phyloP scores from a whole-genome alignment of 257 asterid species.

The Linderniella brevidens region DNA sequence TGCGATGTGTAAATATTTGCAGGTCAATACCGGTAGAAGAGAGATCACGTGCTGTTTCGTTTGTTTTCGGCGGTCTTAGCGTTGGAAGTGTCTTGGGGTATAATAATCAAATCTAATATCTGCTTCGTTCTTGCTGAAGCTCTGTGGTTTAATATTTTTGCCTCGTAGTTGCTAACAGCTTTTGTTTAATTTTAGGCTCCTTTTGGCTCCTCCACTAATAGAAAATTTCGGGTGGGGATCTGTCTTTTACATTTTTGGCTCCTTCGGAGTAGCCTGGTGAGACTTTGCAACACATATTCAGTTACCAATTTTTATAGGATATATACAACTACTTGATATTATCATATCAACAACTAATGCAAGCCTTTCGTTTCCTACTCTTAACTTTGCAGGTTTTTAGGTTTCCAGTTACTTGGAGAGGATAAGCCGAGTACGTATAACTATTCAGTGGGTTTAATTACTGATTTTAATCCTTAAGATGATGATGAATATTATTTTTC shows the following conservation, averaged over 20 bases:
- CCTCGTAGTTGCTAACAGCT: too few species aligned
- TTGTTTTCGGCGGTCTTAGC: constrained; percentile 96
- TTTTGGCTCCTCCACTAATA: constrained; percentile 85
- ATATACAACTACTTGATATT: constrained; percentile 2
- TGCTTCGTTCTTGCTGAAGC: too few species aligned
- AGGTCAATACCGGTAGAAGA: constrained; percentile 85
- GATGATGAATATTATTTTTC: neutral
- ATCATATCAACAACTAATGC: too few species aligned
- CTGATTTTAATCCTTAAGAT: neutral
- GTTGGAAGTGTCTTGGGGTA: constrained; percentile 96
- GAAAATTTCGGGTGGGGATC: constrained; percentile 83
- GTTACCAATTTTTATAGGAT: neutral
- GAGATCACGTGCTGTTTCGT: constrained; percentile 93
- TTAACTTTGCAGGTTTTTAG: constrained; percentile 48
- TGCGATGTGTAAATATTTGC: constrained; percentile 11
- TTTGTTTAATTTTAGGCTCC: constrained; percentile 36
- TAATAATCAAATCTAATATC: neutral
- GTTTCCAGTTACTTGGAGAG: constrained; percentile 64
- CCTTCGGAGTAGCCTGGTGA: constrained; percentile 81
- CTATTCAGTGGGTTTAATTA: constrained; percentile 4
- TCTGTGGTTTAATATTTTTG: too few species aligned
- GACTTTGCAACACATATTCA: constrained; percentile 12
- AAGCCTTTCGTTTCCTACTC: too few species aligned
- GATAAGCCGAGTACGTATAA: constrained; percentile 21
- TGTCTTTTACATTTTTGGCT: constrained; percentile 73